A percentile compares a stretch with the other conserved stretches of the same genome.
These are phyloP conservation scores for Neurospora sp. DNA, from an alignment of 495 filamentous ascomycete genomes.

Conservation along the genomic window DNA sequence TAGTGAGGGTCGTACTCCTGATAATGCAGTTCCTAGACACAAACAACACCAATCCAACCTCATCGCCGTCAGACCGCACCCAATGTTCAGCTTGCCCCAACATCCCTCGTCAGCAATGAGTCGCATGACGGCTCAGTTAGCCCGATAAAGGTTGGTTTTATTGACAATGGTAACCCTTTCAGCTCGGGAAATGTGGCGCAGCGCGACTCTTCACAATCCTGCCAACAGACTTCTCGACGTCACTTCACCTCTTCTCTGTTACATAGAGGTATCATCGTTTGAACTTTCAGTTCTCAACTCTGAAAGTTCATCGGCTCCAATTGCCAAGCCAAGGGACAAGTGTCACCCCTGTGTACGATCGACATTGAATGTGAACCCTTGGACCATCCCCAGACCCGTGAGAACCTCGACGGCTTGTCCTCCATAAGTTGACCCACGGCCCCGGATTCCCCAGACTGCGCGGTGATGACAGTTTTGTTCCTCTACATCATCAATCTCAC, in stretches of 20 bases:
- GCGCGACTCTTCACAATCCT: background rate
- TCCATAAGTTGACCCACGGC: background rate
- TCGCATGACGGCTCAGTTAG: background rate
- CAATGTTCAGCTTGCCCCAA: background rate
- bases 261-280: background rate
- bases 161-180: background rate
- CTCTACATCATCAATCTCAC: background rate
- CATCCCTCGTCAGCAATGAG: background rate
- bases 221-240: background rate
- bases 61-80: background rate
- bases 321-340: background rate
- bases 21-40: background rate
- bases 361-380: background rate
- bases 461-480: background rate
- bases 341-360: background rate
- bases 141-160: background rate
- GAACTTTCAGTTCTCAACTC: background rate
- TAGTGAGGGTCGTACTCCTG: fast-evolving
- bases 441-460: background rate
- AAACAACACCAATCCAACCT: background rate
- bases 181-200: background rate
- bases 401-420: background rate
- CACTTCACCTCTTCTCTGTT: too few species aligned
- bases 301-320: background rate
- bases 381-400: background rate